A percentile compares a stretch with the other conserved stretches of the same genome.
These are phyloP conservation scores for Stephanodiscus triporus DNA, from an alignment of 108 stramenopile species.

Conservation along the genomic window DNA sequence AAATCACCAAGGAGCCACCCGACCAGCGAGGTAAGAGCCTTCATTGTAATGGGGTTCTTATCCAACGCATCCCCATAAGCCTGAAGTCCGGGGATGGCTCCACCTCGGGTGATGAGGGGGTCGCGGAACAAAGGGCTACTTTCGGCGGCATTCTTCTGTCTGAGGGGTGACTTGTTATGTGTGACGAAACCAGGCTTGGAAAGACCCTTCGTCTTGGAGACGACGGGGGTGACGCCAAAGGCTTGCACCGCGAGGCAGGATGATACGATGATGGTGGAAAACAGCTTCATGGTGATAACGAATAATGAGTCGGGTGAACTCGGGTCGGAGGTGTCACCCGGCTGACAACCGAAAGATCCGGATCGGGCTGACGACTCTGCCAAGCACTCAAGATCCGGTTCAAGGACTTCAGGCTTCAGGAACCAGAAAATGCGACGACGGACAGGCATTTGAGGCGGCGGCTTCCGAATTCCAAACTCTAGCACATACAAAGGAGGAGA, in stretches of 20 bases:
- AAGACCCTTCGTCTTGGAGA: slow-evolving; percentile 44
- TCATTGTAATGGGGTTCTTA: slow-evolving; percentile 90
- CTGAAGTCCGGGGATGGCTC: slow-evolving; percentile 89
- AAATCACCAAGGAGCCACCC: slow-evolving; percentile 96
- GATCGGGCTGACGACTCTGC: background rate
- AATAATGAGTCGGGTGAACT: background rate
- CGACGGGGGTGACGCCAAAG: slow-evolving; percentile 68
- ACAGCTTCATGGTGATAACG: slow-evolving; percentile 79
- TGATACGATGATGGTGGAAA: slow-evolving; percentile 65
- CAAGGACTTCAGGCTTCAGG: too few species aligned
- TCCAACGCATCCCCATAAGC: slow-evolving; percentile 94
- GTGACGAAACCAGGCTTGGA: slow-evolving; percentile 48
- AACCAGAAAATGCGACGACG: background rate
- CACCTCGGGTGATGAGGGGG: slow-evolving; percentile 77
- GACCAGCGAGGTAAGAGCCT: slow-evolving; percentile 94
- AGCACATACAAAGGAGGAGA: too few species aligned
- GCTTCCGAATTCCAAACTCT: too few species aligned
- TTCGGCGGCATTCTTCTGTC: slow-evolving; percentile 61
- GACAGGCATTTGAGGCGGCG: slow-evolving; percentile 2
- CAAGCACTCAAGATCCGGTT: background rate
- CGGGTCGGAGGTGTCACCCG: background rate
- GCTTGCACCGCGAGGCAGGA: slow-evolving; percentile 74
- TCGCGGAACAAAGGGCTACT: slow-evolving; percentile 80
- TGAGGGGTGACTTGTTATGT: slow-evolving; percentile 38
- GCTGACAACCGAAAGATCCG: background rate